phyloP scores from a whole-genome alignment of 179 eudicot genomes.

The Spinacia oleracea region DNA sequence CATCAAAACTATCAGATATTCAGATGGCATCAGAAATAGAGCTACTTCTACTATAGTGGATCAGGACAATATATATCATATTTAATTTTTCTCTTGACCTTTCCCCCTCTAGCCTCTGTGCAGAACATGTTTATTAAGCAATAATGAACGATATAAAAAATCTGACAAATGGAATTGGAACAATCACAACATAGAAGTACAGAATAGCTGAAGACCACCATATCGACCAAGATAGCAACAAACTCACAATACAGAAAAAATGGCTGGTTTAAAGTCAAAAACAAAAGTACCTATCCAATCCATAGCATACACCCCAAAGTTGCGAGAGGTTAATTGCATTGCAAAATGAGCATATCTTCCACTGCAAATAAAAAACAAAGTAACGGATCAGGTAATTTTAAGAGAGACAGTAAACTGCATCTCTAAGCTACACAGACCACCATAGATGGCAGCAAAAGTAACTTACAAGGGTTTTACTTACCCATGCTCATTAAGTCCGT shows the following conservation, averaged over 20 bases:
- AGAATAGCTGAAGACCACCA: slow-evolving; percentile 2
- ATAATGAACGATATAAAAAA: not conserved
- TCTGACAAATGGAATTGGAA: not conserved
- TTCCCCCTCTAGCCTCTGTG: not conserved
- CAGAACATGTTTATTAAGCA: slow-evolving; percentile 6
- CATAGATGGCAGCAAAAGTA: not conserved
- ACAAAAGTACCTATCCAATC: slow-evolving; percentile 79
- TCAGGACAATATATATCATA: not conserved
- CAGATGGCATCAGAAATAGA: too few relatives aligned
- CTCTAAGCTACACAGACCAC: not conserved
- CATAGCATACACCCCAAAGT: slow-evolving; percentile 95
- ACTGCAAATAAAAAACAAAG: slow-evolving; percentile 43
- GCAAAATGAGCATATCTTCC: slow-evolving; percentile 90
- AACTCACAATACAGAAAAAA: slow-evolving; percentile 8
- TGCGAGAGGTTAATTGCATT: slow-evolving; percentile 70
- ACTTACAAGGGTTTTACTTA: slow-evolving; percentile 23
- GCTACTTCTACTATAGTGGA: not conserved
- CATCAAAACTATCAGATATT: not conserved
- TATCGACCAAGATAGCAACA: not conserved
- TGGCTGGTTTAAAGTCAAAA: not conserved
- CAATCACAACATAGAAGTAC: not conserved
- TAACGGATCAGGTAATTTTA: slow-evolving; percentile 8
- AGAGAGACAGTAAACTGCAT: not conserved
- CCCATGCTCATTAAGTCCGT: slow-evolving; percentile 96
- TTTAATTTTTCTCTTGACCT: not conserved